Conservation (phyloP, 2,329 filamentous ascomycete genomes). For the Falciphora oryzae region DNA sequence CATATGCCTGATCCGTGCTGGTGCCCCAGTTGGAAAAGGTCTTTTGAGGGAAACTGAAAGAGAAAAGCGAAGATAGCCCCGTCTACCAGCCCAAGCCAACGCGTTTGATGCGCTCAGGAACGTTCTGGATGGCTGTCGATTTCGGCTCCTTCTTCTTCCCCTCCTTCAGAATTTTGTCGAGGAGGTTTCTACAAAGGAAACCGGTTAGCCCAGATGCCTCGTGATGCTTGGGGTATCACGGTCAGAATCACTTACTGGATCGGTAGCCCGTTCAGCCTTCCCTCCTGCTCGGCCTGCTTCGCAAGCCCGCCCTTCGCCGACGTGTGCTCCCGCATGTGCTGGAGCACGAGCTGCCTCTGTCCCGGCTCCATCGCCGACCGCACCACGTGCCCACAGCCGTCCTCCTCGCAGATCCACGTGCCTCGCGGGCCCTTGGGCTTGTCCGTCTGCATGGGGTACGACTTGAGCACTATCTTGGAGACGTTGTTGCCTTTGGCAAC, state of each 20-base stretch:
- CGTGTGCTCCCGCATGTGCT: slow-evolving; percentile 7
- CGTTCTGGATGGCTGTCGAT: background rate
- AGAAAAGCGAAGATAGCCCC: too few species aligned
- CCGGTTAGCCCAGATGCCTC: background rate
- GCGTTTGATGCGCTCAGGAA: background rate
- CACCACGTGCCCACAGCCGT: slow-evolving; percentile 58
- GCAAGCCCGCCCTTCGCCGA: background rate
- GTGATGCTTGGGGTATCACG: background rate
- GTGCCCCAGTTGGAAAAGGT: too few species aligned
- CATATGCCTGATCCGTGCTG: background rate
- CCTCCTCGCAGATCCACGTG: slow-evolving; percentile 61
- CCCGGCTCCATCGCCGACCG: slow-evolving; percentile 38
- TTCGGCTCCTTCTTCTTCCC: slow-evolving; percentile 5
- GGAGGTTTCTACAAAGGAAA: slow-evolving; percentile 1
- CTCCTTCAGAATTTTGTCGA: slow-evolving; percentile 9
- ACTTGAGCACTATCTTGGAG: slow-evolving; percentile 36
- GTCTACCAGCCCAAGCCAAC: slow-evolving; percentile 6
- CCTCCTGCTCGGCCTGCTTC: slow-evolving; percentile 6
- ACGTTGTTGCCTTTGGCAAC: slow-evolving; percentile 16
- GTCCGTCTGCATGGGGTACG: slow-evolving; percentile 43
- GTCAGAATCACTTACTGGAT: slow-evolving; percentile 3
- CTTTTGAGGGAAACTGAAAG: too few species aligned
- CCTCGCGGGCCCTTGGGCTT: slow-evolving; percentile 51
- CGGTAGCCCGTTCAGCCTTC: slow-evolving; percentile 1
- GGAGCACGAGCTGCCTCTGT: background rate